Evolutionary conservation across 768 basidiomycete genomes (phyloP), one percentile per base, ranked within the genome.

Genomic region (Lactarius tabidus): DNA sequence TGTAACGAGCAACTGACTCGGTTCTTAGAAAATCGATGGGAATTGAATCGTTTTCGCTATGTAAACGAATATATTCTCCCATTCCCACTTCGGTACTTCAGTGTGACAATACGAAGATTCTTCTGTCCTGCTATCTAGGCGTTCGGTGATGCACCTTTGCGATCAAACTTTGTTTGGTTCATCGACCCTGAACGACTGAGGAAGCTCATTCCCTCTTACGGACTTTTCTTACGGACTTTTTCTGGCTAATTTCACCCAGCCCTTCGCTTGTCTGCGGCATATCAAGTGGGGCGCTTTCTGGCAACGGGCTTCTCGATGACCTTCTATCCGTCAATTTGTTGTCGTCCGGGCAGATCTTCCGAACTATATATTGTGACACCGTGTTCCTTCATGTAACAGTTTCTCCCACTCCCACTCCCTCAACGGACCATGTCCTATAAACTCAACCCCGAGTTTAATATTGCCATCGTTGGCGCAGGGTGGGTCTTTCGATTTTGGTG

Each of bases 381-480:
- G 12, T 2, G 14, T 2, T 51, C 23, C 48, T 26, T 15, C 23
- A 26, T 6, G 6, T 35, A n/a, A 12, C 29, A 18, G 28, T 55
- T 31, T 38, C 33, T 41, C 51, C 28, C 12, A 26, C 35, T 29
- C 51, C 35, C 8, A 26, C 35, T 29, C 51, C 35, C 8, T 51
- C 14, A 23, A n/a, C 23, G 26, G 18, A 26, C 20, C 23, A 65
- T 65, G 64, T 39, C 23, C 51, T 6, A 17, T 3, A 31, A 61
- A n/a, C 38, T 38, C 17, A 39, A 31, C 23, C 7, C 15, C 14
- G 55, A 57, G 2, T 65, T 65, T 58, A 61, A 36, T 20, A 56
- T 73, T 12, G 69, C 67, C 17, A 70, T 73, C n/a, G 62, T 73
- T 10, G 72, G 72, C 20, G 70, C 69, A 20, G 72, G 72, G 72